Evolutionary conservation across 2,329 filamentous ascomycete genomes (phyloP), one percentile per base, ranked within the genome.

Genomic region (Fusarium sp.): DNA sequence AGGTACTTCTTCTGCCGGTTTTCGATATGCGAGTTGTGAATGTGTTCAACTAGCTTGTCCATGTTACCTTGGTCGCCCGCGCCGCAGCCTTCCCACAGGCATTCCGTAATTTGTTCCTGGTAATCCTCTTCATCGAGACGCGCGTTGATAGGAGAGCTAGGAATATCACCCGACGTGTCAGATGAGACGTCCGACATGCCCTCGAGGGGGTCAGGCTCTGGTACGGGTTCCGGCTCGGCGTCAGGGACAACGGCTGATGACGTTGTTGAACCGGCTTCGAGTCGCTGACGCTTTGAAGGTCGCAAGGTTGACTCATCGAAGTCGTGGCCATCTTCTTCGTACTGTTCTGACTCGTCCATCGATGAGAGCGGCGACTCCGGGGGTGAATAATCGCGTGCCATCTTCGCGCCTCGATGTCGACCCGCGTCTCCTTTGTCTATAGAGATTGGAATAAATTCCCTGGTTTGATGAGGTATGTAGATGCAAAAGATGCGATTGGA

Each of bases 1-100:
- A 92, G 93, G 75, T 98, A 98, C 76, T 95, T 97, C 78, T 96
- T 97, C 78, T 95, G 91, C 50, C 93, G 87, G 59, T 88, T 92
- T 72, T 95, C 92, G 71, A 98, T 97, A 76, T 99, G 95, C 55
- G 94, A 92, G 71, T 93, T 90, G 77, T 98, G 94, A 57, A 95
- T 91, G 71, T 95, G 91, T 68, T 91, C 85, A 37, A 95, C 91
- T 38, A 95, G 77, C 63, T 81, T 86, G 75, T 95, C 91, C 91
- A 94, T 94, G 71, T 93, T 90, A 14, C 86, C 83, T 65, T 91
- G 76, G 70, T 93, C 90, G 35, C 88, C 89, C 4, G 82, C 86
- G 36, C 81, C 79, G 72, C 91, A 95, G 53, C 87, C 88, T 62
- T 91, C 88, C 91, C 91, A 95, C 49, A 85, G 85, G 76, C 91